These are phyloP conservation scores for Phaeosphaeria sp. DNA, from an alignment of 2,329 filamentous ascomycete species.

Conservation along the genomic window DNA sequence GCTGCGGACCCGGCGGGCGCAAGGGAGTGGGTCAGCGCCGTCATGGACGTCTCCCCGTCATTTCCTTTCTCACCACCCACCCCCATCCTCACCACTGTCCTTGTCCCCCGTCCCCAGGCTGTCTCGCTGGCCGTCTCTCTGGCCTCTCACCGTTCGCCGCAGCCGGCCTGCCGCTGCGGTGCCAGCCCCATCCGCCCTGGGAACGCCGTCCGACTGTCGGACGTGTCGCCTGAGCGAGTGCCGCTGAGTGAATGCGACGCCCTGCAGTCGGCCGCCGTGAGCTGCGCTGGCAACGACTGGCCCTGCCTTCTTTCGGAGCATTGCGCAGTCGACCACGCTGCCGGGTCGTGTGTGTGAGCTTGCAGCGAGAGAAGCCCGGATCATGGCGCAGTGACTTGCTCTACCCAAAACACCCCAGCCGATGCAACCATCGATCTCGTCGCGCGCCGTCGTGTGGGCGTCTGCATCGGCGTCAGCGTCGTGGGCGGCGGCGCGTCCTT, in stretches of 20 bases:
- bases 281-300: constrained; percentile 18
- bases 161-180: neutral
- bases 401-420: constrained; percentile 29
- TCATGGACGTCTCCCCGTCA: constrained; percentile 3
- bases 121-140: constrained; percentile 17
- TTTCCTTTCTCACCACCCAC: constrained; percentile 7
- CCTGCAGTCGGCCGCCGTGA: constrained; percentile 11
- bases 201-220: constrained; percentile 1
- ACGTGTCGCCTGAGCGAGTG: constrained; percentile 10
- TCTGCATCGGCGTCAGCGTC: constrained; percentile 10
- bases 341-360: constrained; percentile 38
- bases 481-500: neutral
- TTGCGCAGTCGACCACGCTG: constrained; percentile 43
- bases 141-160: neutral
- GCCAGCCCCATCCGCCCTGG: neutral
- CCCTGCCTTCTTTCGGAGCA: constrained; percentile 42
- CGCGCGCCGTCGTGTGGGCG: constrained; percentile 22
- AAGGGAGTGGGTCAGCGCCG: constrained; percentile 18
- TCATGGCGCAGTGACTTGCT: constrained; percentile 35
- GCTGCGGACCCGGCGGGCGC: constrained; percentile 10
- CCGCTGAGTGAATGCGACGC: constrained; percentile 18
- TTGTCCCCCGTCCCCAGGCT: neutral
- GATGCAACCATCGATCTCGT: constrained; percentile 32
- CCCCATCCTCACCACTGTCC: constrained; percentile 9
- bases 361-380: constrained; percentile 34